Evolutionary conservation across 1,284 basidiomycete genomes (phyloP), one percentile per base, ranked within the genome.

Genomic region (Fistulina hepatica): DNA sequence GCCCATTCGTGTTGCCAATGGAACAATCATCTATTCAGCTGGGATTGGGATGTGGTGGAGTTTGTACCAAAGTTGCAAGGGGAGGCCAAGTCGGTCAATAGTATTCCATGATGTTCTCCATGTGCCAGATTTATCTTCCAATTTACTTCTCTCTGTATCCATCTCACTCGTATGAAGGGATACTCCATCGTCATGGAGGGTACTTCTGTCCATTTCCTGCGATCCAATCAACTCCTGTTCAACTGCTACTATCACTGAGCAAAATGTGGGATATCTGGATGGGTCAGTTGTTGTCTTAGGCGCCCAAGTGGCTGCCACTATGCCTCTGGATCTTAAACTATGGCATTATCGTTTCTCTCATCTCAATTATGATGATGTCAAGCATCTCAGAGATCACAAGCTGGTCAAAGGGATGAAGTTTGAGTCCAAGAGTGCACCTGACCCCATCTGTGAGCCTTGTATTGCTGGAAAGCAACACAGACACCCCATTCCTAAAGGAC

Each of bases 401-500:
- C 40, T 42, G 0, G 43, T 44, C 2, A 26, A n/a, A 5, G 43
- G 43, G 5, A 35, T 37, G 28, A 34, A 33, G 13, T 24, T 44
- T 6, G 22, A 2, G 20, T 31, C 26, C 0, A 30, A 33, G 13
- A n/a, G 8, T 4, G 4, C 7, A 7, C 47, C 43, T 13, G 52
- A 49, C 31, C 49, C 48, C 21, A 49, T 58, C 22, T 58, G 56
- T 40, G 53, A 54, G 38, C 53, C 52, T 2, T 57, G 56, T 31
- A 25, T 53, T 7, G 46, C 48, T 24, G 53, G 52, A n/a, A 57
- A 56, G 34, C 49, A 49, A 45, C 49, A 47, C 33, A 39, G 46
- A 20, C 47, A 53, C 34, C 35, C 42, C 21, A 44, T 47, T 41
- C 49, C 31, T 42, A 50, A 34, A 16, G n/a, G n/a, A 21, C 46